These are phyloP conservation scores for Backusella morwellensis DNA, from an alignment of 192 early-diverging fungal species.

Conservation along the genomic window DNA sequence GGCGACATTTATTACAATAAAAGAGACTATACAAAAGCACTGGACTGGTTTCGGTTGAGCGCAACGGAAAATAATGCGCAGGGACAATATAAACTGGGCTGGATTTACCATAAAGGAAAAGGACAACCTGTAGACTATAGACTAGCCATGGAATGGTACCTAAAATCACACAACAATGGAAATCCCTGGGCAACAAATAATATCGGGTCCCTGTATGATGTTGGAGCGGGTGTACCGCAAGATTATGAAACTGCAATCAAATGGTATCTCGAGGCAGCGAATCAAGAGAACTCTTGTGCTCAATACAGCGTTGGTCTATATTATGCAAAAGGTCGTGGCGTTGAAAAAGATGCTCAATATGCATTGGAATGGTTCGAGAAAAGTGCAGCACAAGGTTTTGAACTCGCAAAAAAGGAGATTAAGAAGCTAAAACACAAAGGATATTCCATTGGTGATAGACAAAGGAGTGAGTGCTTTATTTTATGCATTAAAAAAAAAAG, in stretches of 20 bases:
- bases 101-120: background rate
- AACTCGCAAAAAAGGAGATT: background rate
- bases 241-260: background rate
- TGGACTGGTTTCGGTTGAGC: background rate
- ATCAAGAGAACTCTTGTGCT: background rate
- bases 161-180: background rate
- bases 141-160: background rate
- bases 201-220: background rate
- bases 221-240: background rate
- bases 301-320: background rate
- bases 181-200: background rate
- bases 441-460: too few species aligned
- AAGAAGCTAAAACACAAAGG: too few species aligned
- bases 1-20: background rate
- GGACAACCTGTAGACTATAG: background rate
- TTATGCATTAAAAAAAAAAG: too few species aligned
- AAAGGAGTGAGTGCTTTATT: too few species aligned
- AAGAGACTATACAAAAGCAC: background rate
- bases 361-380: background rate
- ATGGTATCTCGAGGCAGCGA: background rate
- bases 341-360: background rate
- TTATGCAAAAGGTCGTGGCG: background rate
- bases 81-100: background rate
- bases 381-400: background rate
- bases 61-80: background rate